phyloP scores from a whole-genome alignment of 495 filamentous ascomycete genomes.

The Evansstolkia leycettana region DNA sequence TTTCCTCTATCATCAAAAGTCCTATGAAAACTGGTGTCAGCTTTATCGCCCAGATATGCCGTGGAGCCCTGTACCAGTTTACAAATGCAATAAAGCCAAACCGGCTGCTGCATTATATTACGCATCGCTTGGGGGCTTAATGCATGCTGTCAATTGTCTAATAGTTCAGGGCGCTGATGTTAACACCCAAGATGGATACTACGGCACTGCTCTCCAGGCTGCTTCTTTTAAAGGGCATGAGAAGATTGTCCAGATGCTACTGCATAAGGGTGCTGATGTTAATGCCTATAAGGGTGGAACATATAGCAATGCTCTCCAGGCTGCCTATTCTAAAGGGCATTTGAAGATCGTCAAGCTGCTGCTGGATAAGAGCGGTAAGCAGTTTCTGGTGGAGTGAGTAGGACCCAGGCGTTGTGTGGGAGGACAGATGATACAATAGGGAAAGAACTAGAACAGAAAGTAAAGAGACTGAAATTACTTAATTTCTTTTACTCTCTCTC shows the following conservation, averaged over 20 bases:
- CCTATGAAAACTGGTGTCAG: slow-evolving; percentile 5
- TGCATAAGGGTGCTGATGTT: slow-evolving; percentile 10
- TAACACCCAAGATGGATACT: slow-evolving; percentile 1
- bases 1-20: slow-evolving; percentile 4
- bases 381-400: too few species aligned
- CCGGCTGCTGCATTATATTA: slow-evolving; percentile 5
- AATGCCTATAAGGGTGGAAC: slow-evolving; percentile 4
- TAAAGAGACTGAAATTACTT: too few species aligned
- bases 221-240: slow-evolving; percentile 5
- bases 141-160: neutral
- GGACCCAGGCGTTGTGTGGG: too few species aligned
- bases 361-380: slow-evolving; percentile 8
- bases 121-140: slow-evolving; percentile 1
- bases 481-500: too few species aligned
- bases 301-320: slow-evolving; percentile 10
- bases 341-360: slow-evolving; percentile 7
- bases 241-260: slow-evolving; percentile 9
- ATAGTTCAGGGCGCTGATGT: slow-evolving; percentile 5
- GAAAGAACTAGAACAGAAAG: too few species aligned
- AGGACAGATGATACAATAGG: too few species aligned
- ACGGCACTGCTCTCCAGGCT: slow-evolving; percentile 11
- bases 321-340: slow-evolving; percentile 6
- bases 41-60: neutral
- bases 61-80: neutral
- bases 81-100: neutral